A percentile compares a stretch with the other conserved stretches of the same genome.
Evolutionary conservation across 2,329 filamentous ascomycete genomes (phyloP).

Genomic region (Claviceps capensis): DNA sequence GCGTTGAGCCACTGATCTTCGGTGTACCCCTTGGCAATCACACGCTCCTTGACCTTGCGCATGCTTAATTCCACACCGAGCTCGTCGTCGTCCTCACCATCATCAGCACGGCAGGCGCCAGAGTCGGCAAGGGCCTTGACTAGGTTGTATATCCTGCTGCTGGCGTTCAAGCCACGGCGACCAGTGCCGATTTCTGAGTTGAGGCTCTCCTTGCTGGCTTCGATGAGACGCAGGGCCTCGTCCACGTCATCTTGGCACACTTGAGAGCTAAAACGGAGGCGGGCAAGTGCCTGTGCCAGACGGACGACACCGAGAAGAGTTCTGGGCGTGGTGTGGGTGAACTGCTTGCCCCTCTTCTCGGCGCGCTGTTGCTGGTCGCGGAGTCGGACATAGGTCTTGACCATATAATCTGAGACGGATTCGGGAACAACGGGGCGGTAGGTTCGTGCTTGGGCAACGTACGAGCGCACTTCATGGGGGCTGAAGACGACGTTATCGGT

Average conservation of each 20-base stretch:
- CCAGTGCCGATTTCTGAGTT: slow-evolving; percentile 52
- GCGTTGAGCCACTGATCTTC: slow-evolving; percentile 80
- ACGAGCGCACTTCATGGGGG: slow-evolving; percentile 87
- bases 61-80: slow-evolving; percentile 61
- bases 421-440: slow-evolving; percentile 79
- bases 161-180: slow-evolving; percentile 61
- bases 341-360: slow-evolving; percentile 81
- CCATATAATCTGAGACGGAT: slow-evolving; percentile 85
- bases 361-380: slow-evolving; percentile 84
- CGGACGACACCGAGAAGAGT: slow-evolving; percentile 87
- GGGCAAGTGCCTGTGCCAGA: slow-evolving; percentile 83
- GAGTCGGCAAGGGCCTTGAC: slow-evolving; percentile 78
- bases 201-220: slow-evolving; percentile 86
- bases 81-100: slow-evolving; percentile 37
- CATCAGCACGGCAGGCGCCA: slow-evolving; percentile 69
- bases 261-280: slow-evolving; percentile 72
- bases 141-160: slow-evolving; percentile 86
- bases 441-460: slow-evolving; percentile 82
- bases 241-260: slow-evolving; percentile 91
- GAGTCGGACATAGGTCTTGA: slow-evolving; percentile 91
- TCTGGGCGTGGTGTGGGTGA: slow-evolving; percentile 86
- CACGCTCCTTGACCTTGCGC: slow-evolving; percentile 76
- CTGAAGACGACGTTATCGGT: slow-evolving; percentile 60
- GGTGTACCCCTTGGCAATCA: slow-evolving; percentile 93
- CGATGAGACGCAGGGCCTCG: slow-evolving; percentile 78